Percentiles rank a stretch among this genome's conserved stretches.
phyloP scores from a whole-genome alignment of 345 rosid genomes.

The Hibiscus mutabilis region DNA sequence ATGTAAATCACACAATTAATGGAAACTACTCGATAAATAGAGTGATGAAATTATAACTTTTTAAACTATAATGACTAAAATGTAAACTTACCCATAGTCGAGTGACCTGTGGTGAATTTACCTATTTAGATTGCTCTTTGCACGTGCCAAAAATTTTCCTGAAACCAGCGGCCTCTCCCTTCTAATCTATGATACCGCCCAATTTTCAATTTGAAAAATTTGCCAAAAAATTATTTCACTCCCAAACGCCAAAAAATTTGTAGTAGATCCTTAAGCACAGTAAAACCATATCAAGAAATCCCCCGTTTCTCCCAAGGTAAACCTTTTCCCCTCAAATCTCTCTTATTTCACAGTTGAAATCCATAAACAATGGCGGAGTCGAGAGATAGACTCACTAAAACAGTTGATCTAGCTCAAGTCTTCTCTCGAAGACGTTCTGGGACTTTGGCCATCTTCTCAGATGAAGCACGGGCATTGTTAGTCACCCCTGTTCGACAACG shows the following conservation, averaged over 20 bases:
- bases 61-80: too few relatives aligned
- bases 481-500: constrained; percentile 27
- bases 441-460: constrained; percentile 25
- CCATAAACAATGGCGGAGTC: constrained; percentile 43
- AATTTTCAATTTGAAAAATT: constrained; percentile 19
- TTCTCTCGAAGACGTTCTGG: constrained; percentile 35
- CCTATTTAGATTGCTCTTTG: too few relatives aligned
- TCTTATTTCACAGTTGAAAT: too few relatives aligned
- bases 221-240: constrained; percentile 17
- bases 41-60: too few relatives aligned
- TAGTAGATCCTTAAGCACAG: neutral
- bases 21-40: too few relatives aligned
- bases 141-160: too few relatives aligned
- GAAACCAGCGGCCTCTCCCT: neutral
- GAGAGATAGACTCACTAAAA: constrained; percentile 56
- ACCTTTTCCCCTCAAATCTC: too few relatives aligned
- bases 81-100: too few relatives aligned
- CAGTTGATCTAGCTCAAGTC: constrained; percentile 42
- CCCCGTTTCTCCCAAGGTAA: too few relatives aligned
- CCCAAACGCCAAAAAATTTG: neutral
- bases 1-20: too few relatives aligned
- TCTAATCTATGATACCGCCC: constrained; percentile 23
- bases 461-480: constrained; percentile 22
- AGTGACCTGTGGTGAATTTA: too few relatives aligned
- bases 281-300: too few relatives aligned